Evolutionary conservation across 306 rosid genomes (phyloP), one percentile per base, ranked within the genome.

Genomic region (Biancaea sappan): DNA sequence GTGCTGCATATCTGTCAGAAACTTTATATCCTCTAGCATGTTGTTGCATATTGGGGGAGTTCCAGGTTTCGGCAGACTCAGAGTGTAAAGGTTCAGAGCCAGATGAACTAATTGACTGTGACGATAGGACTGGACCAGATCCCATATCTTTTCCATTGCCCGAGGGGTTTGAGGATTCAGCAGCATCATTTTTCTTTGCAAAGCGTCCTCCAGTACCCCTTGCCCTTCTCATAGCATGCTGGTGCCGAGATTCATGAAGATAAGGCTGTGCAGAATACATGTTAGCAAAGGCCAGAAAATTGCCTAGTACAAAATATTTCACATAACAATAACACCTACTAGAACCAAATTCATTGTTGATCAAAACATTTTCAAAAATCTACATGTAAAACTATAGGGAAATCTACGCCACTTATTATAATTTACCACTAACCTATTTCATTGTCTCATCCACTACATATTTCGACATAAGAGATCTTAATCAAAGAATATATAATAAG

Each of bases 171-270:
- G 80, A 80, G 66, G 75, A 74, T 8, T 82, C 94, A 16, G 48
- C 25, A 14, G 31, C 68, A 5, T 77, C 81, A 38, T 41, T 52
- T 79, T 91, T 94, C 90, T 88, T 94, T 26, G 96, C 98, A 81
- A 94, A 94, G 8, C 98, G 98, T 35, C 98, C 98, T 67, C 98
- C 98, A 0, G 38, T 94, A 29, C 98, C 90, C 74, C 98, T 88
- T n/a, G 85, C 96, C 87, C 98, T 83, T 77, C 97, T 84, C 93
- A 94, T 76, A 71, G 98, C 98, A 88, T 94, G 98, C 84, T 88
- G 98, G 70, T 94, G 98, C 29, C 98, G 87, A 69, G 98, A 94
- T 83, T 94, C 98, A 72, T 91, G 98, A 67, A 94, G 98, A 83
- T 94, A 94, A 3, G 98, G 96, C 98, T 94, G 89, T 4, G 44